Conservation (phyloP, 257 asterid genomes). For the Solanum arcanum region DNA sequence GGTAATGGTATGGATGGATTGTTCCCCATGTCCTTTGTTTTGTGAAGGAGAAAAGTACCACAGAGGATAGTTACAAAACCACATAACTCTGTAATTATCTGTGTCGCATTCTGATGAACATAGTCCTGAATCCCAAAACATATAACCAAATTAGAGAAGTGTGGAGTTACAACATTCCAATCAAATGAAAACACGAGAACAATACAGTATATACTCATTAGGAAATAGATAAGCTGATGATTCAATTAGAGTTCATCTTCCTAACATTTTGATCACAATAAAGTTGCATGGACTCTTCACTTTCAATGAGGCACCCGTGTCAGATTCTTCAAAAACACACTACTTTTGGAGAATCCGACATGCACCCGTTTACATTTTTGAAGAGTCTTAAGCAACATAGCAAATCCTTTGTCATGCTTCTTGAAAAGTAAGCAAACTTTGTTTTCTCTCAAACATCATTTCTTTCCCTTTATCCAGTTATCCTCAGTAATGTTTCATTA, state of each 20-base stretch:
- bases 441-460: not conserved
- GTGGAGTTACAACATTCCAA: not conserved
- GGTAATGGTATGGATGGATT: not conserved
- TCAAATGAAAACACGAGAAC: not conserved
- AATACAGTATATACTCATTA: not conserved
- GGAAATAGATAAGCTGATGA: not conserved
- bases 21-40: slow-evolving; percentile 73
- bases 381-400: too few species aligned
- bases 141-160: not conserved
- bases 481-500: not conserved
- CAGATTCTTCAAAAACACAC: too few species aligned
- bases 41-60: slow-evolving; percentile 83
- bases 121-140: slow-evolving; percentile 39
- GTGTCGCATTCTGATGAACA: slow-evolving; percentile 42
- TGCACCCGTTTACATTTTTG: too few species aligned
- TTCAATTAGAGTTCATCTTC: not conserved
- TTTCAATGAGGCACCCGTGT: too few species aligned
- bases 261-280: not conserved
- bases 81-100: slow-evolving; percentile 52
- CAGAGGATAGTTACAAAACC: slow-evolving; percentile 69
- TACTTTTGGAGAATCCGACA: too few species aligned
- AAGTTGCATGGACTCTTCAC: too few species aligned
- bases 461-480: not conserved
- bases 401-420: not conserved
- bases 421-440: not conserved